Conservation (phyloP, 139 green algal genomes). For the Picochlorum sp. region DNA sequence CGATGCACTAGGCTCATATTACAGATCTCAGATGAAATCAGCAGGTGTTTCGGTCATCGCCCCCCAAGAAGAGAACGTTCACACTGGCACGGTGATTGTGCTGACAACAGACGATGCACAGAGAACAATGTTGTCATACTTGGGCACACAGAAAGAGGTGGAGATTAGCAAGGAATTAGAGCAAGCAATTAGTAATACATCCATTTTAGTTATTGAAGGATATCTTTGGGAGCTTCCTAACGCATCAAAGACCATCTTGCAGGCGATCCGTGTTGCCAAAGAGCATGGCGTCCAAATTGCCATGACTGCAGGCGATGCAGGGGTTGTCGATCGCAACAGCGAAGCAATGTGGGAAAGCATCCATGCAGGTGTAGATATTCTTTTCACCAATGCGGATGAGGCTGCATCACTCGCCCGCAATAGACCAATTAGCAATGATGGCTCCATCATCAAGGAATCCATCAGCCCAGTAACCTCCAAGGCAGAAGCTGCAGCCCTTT, state of each 20-base stretch:
- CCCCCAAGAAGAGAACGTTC: conserved; percentile 19
- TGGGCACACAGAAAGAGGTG: conserved; percentile 39
- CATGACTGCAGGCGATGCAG: conserved; percentile 75
- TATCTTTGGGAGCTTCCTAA: conserved; percentile 65
- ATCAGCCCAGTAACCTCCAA: conserved; percentile 1
- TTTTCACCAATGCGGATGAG: conserved; percentile 69
- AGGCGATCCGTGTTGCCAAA: conserved; percentile 43
- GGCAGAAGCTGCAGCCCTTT: conserved; percentile 34
- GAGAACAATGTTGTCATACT: conserved; percentile 82
- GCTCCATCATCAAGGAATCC: not conserved
- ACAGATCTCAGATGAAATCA: conserved; percentile 50
- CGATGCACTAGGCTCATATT: conserved; percentile 71
- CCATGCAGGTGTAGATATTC: conserved; percentile 54
- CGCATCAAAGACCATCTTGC: conserved; percentile 30
- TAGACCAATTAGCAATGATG: not conserved
- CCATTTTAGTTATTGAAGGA: conserved; percentile 72
- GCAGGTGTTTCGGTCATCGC: conserved; percentile 60
- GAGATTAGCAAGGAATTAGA: conserved; percentile 30
- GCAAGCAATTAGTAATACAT: conserved; percentile 34
- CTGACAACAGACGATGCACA: conserved; percentile 82
- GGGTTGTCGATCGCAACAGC: conserved; percentile 62
- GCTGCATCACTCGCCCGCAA: conserved; percentile 26
- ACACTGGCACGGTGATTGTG: conserved; percentile 76
- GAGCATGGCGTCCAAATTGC: conserved; percentile 53
- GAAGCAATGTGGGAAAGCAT: conserved; percentile 42